Evolutionary conservation across 768 basidiomycete genomes (phyloP).

Genomic region (Leccinellum rugosiceps): DNA sequence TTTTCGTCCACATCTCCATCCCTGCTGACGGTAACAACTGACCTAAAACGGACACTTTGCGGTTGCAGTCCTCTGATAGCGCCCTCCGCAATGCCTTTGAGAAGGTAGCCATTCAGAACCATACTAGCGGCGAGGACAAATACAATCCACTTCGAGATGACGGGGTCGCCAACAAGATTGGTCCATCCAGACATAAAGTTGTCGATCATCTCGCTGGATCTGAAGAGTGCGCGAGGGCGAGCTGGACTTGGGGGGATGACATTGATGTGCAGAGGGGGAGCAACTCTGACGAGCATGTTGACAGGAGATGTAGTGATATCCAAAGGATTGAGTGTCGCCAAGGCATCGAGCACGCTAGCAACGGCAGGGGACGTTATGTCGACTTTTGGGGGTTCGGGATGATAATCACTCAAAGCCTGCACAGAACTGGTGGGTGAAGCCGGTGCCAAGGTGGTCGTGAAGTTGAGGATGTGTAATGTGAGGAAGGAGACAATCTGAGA

Average conservation of each 20-base stretch:
- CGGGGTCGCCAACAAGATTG: constrained; percentile 87
- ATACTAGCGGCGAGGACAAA: constrained; percentile 82
- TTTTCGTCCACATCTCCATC: constrained; percentile 22
- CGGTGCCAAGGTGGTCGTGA: constrained; percentile 85
- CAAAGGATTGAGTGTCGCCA: constrained; percentile 38
- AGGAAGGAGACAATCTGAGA: constrained; percentile 84
- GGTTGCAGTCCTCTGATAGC: constrained; percentile 33
- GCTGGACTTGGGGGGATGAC: constrained; percentile 37
- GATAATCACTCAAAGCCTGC: constrained; percentile 14
- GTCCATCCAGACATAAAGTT: constrained; percentile 92
- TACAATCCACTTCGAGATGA: constrained; percentile 94
- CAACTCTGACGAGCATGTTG: constrained; percentile 57
- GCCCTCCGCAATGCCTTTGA: constrained; percentile 79
- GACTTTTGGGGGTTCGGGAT: constrained; percentile 46
- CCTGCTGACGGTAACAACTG: constrained; percentile 19
- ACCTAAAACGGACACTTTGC: constrained; percentile 28
- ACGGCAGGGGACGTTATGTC: constrained; percentile 68
- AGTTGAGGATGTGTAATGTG: constrained; percentile 86
- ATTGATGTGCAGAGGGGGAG: constrained; percentile 56
- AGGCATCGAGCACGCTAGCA: constrained; percentile 51
- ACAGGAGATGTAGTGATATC: constrained; percentile 19
- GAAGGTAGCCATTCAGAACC: constrained; percentile 87
- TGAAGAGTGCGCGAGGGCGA: constrained; percentile 31
- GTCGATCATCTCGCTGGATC: constrained; percentile 60
- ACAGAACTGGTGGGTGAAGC: constrained; percentile 40